Conservation (phyloP, 208 protist genomes). For the Crithidia brevicula region DNA sequence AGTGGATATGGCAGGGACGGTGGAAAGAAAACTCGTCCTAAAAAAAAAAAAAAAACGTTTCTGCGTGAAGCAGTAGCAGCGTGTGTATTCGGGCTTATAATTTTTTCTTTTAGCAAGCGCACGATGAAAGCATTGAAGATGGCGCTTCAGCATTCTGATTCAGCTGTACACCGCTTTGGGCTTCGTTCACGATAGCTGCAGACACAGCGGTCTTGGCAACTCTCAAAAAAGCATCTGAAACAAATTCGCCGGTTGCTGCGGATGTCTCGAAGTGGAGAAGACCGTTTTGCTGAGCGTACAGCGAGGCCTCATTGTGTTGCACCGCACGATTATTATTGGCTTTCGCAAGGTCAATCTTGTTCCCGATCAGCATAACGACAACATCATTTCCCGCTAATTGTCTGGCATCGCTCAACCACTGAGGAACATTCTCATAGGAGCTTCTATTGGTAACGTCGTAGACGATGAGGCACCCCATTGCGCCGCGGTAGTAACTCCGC, state of each 20-base stretch:
- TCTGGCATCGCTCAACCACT: conserved; percentile 96
- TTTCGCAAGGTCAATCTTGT: conserved; percentile 91
- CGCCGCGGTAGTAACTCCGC: conserved; percentile 95
- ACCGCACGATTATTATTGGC: conserved; percentile 82
- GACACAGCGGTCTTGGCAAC: conserved; percentile 59
- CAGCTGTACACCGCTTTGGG: neutral
- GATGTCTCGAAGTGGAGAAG: conserved; percentile 92
- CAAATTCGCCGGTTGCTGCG: conserved; percentile 92
- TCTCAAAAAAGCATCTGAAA: conserved; percentile 94
- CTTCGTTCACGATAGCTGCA: neutral
- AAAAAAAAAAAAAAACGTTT: neutral
- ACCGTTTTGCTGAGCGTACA: conserved; percentile 94
- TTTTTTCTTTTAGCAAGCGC: conserved; percentile 20
- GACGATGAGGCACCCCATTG: conserved; percentile 98
- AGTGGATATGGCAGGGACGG: too few relatives aligned
- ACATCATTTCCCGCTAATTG: conserved; percentile 91
- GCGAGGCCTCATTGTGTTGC: conserved; percentile 93
- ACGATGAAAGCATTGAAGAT: conserved; percentile 11
- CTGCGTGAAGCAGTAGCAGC: neutral
- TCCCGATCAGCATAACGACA: conserved; percentile 93
- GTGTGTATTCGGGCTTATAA: neutral
- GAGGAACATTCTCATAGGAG: conserved; percentile 96
- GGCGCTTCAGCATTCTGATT: neutral
- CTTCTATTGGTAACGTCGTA: conserved; percentile 97
- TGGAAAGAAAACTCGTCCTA: too few relatives aligned